phyloP scores from a whole-genome alignment of 345 rosid genomes.

The Linum usitatissimum region DNA sequence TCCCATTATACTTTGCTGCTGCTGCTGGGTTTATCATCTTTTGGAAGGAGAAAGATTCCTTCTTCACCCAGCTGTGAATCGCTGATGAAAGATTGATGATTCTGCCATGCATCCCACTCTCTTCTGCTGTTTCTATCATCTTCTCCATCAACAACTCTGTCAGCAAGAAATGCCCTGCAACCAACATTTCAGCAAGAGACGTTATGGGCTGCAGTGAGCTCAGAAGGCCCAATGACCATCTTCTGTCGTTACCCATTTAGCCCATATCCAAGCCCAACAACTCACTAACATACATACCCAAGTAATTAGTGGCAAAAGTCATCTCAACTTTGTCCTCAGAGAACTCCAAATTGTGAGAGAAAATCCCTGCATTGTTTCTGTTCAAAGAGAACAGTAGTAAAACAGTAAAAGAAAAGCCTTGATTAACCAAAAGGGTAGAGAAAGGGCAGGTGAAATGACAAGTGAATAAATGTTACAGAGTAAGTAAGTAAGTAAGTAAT shows the following conservation, averaged over 20 bases:
- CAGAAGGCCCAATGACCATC: no score
- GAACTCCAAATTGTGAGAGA: constrained; percentile 71
- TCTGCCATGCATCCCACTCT: constrained; percentile 67
- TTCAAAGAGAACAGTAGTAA: background rate
- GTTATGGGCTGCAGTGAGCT: no score
- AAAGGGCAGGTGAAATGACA: no score
- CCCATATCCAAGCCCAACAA: no score
- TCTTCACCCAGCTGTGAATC: constrained; percentile 78
- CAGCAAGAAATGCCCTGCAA: constrained; percentile 78
- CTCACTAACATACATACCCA: constrained; percentile 60
- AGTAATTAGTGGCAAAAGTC: constrained; percentile 84
- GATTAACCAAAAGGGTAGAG: background rate
- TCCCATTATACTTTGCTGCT: constrained; percentile 40
- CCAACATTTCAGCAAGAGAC: background rate
- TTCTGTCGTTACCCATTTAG: no score
- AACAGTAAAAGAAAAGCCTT: background rate
- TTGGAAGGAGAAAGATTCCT: constrained; percentile 47
- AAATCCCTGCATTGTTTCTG: constrained; percentile 94
- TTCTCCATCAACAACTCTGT: constrained; percentile 69
- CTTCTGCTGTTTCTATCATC: constrained; percentile 68
- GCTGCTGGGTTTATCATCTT: constrained; percentile 45
- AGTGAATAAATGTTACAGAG: no score
- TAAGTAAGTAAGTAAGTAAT: background rate
- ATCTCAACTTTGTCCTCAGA: constrained; percentile 91
- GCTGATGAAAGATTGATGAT: constrained; percentile 88